Evolutionary conservation across 2,329 filamentous ascomycete genomes (phyloP).

Genomic region (Whalleya microplaca): DNA sequence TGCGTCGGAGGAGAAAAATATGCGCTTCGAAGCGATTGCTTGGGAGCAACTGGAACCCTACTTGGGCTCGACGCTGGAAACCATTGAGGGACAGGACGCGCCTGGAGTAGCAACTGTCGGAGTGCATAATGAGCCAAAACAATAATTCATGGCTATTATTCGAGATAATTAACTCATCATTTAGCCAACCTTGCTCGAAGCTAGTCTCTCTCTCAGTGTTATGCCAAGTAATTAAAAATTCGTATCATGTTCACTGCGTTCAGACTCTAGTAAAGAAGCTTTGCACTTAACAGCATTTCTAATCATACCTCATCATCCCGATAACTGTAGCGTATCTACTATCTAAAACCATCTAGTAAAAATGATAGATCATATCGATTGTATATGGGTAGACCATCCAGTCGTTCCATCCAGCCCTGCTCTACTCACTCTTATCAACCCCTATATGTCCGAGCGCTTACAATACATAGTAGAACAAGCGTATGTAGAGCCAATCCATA

Average conservation of each 20-base stretch:
- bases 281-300: not conserved
- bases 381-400: not conserved
- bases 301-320: not conserved
- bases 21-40: no score
- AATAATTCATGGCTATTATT: not conserved
- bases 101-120: not conserved
- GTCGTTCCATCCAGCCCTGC: not conserved
- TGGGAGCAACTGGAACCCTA: slow-evolving; percentile 8
- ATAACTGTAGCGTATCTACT: not conserved
- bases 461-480: not conserved
- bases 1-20: no score
- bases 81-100: not conserved
- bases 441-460: not conserved
- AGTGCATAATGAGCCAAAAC: not conserved
- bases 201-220: no score
- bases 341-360: no score
- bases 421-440: not conserved
- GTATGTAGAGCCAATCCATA: no score
- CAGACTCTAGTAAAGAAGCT: not conserved
- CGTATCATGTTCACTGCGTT: not conserved
- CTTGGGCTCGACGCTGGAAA: not conserved
- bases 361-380: not conserved
- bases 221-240: not conserved
- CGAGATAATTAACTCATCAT: no score
- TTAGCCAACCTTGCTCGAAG: no score